phyloP scores from a whole-genome alignment of 768 basidiomycete species.

The Suillus bovinus region DNA sequence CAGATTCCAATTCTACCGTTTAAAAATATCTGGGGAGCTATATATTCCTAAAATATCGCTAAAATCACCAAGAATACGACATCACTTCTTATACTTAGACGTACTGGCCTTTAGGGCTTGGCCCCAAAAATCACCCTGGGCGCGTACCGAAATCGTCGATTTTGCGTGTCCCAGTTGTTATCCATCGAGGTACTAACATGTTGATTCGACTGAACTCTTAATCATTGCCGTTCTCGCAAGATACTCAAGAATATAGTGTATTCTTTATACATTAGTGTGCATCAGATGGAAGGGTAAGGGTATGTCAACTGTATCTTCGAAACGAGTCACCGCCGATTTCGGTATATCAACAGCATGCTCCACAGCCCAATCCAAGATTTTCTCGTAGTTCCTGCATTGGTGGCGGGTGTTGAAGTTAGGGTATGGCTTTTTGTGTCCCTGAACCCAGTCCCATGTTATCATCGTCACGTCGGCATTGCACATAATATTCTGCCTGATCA shows the following conservation, averaged over 20 bases:
- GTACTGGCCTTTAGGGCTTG: no score
- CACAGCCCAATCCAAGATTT: slow-evolving; percentile 2
- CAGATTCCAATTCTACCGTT: no score
- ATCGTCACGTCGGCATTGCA: slow-evolving; percentile 14
- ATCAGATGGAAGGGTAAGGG: not conserved
- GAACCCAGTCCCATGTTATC: slow-evolving; percentile 16
- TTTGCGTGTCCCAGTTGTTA: no score
- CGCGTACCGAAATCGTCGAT: no score
- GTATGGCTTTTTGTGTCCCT: not conserved
- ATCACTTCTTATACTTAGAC: no score
- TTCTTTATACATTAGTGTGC: not conserved
- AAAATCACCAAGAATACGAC: no score
- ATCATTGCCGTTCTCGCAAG: not conserved
- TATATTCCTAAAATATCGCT: no score
- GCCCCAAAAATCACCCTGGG: no score
- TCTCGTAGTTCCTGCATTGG: slow-evolving; percentile 7
- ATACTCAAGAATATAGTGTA: not conserved
- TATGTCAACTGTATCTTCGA: not conserved
- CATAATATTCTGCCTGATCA: slow-evolving; percentile 15
- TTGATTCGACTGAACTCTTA: not conserved
- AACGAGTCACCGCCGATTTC: not conserved
- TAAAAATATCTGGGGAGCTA: no score
- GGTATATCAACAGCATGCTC: slow-evolving; percentile 2
- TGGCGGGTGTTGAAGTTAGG: not conserved
- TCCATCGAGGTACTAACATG: no score